Conservation (phyloP, 2,329 filamentous ascomycete species). For the Colletotrichum sp. region DNA sequence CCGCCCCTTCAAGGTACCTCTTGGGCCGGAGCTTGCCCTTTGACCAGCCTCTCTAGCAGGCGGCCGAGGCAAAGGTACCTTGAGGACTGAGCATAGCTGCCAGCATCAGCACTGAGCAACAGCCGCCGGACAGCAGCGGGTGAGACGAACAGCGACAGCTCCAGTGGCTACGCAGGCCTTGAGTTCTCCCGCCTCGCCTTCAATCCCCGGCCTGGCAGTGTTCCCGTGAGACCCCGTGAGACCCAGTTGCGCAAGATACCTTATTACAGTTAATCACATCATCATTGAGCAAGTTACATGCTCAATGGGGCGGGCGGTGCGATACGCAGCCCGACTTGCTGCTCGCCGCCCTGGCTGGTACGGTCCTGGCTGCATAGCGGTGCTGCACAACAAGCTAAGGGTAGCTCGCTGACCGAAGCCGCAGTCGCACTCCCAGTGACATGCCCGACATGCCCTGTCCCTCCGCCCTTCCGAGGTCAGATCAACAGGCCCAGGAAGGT, state of each 20-base stretch:
- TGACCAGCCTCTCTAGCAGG: neutral
- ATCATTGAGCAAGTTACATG: constrained; percentile 6
- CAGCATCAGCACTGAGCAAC: neutral
- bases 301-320: neutral
- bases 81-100: neutral
- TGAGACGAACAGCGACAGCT: neutral
- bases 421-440: neutral
- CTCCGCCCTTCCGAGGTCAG: neutral
- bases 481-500: neutral
- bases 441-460: neutral
- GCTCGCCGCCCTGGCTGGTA: neutral
- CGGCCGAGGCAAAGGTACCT: neutral
- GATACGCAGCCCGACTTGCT: neutral
- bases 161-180: constrained; percentile 4
- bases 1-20: neutral
- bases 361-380: neutral
- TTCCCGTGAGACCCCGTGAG: neutral
- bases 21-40: neutral
- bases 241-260: neutral
- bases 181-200: constrained; percentile 11
- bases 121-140: neutral
- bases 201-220: neutral
- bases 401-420: neutral
- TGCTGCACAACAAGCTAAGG: neutral
- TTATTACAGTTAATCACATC: constrained; percentile 13